A percentile compares a stretch with the other conserved stretches of the same genome.
Conservation (phyloP, 148 eudicot genomes). For the Chenopodium suecicum region DNA sequence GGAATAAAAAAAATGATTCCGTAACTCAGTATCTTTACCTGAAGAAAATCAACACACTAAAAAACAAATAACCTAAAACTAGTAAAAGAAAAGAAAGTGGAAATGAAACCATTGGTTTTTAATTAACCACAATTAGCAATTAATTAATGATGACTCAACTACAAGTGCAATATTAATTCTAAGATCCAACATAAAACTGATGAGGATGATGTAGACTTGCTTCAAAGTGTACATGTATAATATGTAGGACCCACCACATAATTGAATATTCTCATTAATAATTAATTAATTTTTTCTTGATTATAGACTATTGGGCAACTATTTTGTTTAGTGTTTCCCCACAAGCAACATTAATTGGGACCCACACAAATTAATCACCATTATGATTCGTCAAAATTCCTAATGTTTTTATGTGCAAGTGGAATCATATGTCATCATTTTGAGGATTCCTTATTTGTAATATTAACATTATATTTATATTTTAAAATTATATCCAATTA, state of each 20-base stretch:
- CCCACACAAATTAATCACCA: constrained; percentile 15
- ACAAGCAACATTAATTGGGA: constrained; percentile 31
- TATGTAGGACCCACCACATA: neutral
- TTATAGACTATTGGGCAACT: neutral
- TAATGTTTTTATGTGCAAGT: neutral
- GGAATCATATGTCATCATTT: constrained; percentile 10
- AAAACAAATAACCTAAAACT: no score
- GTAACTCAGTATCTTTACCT: no score
- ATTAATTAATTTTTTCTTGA: neutral
- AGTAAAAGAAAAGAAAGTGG: no score
- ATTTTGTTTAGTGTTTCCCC: constrained; percentile 33
- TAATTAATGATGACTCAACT: neutral
- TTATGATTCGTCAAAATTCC: constrained; percentile 10
- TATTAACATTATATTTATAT: neutral
- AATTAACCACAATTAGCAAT: no score
- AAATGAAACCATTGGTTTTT: no score
- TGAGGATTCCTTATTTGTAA: neutral
- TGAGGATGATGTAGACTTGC: constrained; percentile 6
- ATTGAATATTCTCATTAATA: constrained; percentile 8
- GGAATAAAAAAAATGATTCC: no score
- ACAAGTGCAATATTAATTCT: neutral
- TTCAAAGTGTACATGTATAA: neutral
- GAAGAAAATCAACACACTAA: no score
- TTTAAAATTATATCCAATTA: neutral
- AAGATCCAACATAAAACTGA: constrained; percentile 7